A percentile compares a stretch with the other conserved stretches of the same genome.
Conservation (phyloP, 306 rosid species). For the Begonia masoniana region DNA sequence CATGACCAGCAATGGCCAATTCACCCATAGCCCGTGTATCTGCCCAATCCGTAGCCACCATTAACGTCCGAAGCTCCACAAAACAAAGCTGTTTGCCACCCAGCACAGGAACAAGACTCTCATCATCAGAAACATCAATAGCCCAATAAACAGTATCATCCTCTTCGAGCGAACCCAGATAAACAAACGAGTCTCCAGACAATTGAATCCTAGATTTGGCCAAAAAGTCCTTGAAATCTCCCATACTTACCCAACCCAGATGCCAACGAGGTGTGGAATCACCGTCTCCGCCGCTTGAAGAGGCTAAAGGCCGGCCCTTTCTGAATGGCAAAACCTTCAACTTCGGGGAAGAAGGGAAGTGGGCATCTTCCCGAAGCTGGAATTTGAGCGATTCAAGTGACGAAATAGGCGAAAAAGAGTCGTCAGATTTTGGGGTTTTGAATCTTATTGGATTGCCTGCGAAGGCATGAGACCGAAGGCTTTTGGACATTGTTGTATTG, state of each 20-base stretch:
- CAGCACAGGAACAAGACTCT: slow-evolving; percentile 26
- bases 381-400: slow-evolving; percentile 52
- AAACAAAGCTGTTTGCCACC: slow-evolving; percentile 28
- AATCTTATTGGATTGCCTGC: slow-evolving; percentile 47
- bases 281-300: slow-evolving; percentile 17
- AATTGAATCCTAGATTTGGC: slow-evolving; percentile 28
- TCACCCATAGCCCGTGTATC: slow-evolving; percentile 45
- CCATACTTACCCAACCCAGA: slow-evolving; percentile 67
- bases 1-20: slow-evolving; percentile 87
- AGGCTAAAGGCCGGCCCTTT: slow-evolving; percentile 50
- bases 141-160: slow-evolving; percentile 70
- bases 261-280: slow-evolving; percentile 39
- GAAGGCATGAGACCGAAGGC: slow-evolving; percentile 40
- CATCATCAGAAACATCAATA: slow-evolving; percentile 52
- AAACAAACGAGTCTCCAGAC: slow-evolving; percentile 49
- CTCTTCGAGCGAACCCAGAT: slow-evolving; percentile 45
- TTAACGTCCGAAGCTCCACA: slow-evolving; percentile 69
- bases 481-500: slow-evolving; percentile 34
- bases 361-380: slow-evolving; percentile 25
- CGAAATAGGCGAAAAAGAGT: slow-evolving; percentile 40
- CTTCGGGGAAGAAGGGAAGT: slow-evolving; percentile 26
- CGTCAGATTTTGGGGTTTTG: slow-evolving; percentile 30
- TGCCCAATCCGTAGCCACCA: slow-evolving; percentile 88
- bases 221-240: slow-evolving; percentile 26
- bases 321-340: slow-evolving; percentile 68